phyloP scores from a whole-genome alignment of 495 filamentous ascomycete species.

The Penicillium antarcticum region DNA sequence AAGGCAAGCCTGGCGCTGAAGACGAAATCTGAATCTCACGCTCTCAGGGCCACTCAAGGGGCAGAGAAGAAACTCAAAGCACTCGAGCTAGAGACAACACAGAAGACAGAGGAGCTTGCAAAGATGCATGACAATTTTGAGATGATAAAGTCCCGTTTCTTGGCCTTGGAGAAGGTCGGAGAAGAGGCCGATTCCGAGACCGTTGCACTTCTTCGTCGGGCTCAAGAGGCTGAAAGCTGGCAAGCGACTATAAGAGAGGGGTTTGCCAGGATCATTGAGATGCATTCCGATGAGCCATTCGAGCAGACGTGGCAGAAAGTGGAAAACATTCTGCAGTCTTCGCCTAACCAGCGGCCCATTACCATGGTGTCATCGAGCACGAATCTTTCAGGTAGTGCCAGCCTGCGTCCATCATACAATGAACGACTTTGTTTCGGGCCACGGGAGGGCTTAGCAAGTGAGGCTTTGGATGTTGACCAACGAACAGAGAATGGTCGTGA shows the following conservation, averaged over 20 bases:
- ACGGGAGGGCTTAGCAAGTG: too few relatives aligned
- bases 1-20: slow-evolving; percentile 9
- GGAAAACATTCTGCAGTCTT: slow-evolving; percentile 11
- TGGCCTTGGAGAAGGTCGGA: slow-evolving; percentile 17
- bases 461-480: neutral
- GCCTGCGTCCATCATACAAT: too few relatives aligned
- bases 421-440: neutral
- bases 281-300: slow-evolving; percentile 10
- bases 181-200: slow-evolving; percentile 24
- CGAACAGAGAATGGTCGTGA: neutral
- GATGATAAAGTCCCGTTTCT: slow-evolving; percentile 9
- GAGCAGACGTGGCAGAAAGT: slow-evolving; percentile 16
- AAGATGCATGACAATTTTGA: slow-evolving; percentile 10
- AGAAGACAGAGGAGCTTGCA: slow-evolving; percentile 16
- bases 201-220: slow-evolving; percentile 19
- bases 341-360: neutral
- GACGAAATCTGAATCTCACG: slow-evolving; percentile 1
- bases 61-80: slow-evolving; percentile 6
- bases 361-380: neutral
- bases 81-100: slow-evolving; percentile 2
- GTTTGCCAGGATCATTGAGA: slow-evolving; percentile 7
- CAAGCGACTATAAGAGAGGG: slow-evolving; percentile 19
- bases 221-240: slow-evolving; percentile 27
- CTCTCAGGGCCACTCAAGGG: neutral
- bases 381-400: neutral